Percentiles rank a stretch among this genome's conserved stretches.
phyloP scores from a whole-genome alignment of 345 rosid genomes.

The Atalantia buxifolia region DNA sequence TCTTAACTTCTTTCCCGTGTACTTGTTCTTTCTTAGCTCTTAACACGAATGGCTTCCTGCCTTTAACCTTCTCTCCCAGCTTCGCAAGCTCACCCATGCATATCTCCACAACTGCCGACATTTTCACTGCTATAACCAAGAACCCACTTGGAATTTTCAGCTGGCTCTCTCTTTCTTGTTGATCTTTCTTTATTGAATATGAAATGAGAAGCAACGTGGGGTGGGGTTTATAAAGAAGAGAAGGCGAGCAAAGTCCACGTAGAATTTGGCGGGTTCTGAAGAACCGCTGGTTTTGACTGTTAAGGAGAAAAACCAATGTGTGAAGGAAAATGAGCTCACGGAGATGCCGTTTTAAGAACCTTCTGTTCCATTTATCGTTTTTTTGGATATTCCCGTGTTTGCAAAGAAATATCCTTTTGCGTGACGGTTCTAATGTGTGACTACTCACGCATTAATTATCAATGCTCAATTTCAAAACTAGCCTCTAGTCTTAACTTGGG shows the following conservation, averaged over 20 bases:
- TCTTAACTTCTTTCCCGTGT: slow-evolving; percentile 22
- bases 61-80: slow-evolving; percentile 43
- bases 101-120: slow-evolving; percentile 50
- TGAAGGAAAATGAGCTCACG: neutral
- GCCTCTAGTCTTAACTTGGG: neutral
- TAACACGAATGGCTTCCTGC: slow-evolving; percentile 30
- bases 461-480: neutral
- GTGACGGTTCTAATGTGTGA: neutral
- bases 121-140: neutral
- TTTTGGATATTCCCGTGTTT: neutral
- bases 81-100: slow-evolving; percentile 55
- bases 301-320: neutral
- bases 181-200: too few species aligned
- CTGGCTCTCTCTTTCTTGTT: neutral
- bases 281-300: neutral
- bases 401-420: neutral
- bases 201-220: too few species aligned
- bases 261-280: neutral
- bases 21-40: slow-evolving; percentile 21
- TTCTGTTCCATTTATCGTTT: too few species aligned
- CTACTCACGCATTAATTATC: neutral
- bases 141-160: neutral
- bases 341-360: neutral
- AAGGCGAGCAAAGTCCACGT: too few species aligned
- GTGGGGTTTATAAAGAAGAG: too few species aligned